Base-by-base conservation (phyloP, 2,329 filamentous ascomycete genomes). In the Fusarium subglutinans region DNA sequence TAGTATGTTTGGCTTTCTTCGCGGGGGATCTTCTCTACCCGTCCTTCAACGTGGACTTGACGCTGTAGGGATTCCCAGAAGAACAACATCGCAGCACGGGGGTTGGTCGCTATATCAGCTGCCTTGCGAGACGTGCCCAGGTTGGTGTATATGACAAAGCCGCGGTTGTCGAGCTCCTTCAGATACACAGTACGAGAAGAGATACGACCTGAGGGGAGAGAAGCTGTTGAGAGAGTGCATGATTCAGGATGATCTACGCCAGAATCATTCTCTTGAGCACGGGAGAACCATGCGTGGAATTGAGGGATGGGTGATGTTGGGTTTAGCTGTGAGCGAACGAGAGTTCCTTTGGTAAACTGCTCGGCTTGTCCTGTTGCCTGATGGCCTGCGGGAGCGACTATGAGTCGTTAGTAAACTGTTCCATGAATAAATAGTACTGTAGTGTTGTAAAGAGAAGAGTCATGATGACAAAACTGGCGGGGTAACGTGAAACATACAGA, bases 111-210 rank as follows among this genome's bases (percentile, higher is more conserved):
- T 12, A 96, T 84, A 81, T 98, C 94, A 56, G 84, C 79, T 2
- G 91, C 89, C 85, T 92, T 90, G 78, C 88, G 85, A 67, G 91
- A 94, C 1, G 93, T 96, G 69, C 90, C 95, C 86, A 95, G 96
- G 83, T 99, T 99, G 79, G 90, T 93, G 87, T 98, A 99, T 55
- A 99, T 87, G 48, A 98, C 94, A 83, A 97, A 99, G 22, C 95
- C 95, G 26, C 83, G 78, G 61, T 86, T 83, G 82, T 98, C 95
- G 30, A 98, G 90, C 86, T 98, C 96, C 84, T 99, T 99, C 75
- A 99, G 88, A 84, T 98, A 99, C 43, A 99, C 94, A 76, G 94
- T 89, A 67, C 96, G 94, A 8, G 94, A 92, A 53, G 91, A 94
- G 26, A 98, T 93, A 53, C 93, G 91, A 69, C 96, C 96, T 0